Conservation (phyloP, 192 early-diverging fungal species). For the Entrophospora sp. region DNA sequence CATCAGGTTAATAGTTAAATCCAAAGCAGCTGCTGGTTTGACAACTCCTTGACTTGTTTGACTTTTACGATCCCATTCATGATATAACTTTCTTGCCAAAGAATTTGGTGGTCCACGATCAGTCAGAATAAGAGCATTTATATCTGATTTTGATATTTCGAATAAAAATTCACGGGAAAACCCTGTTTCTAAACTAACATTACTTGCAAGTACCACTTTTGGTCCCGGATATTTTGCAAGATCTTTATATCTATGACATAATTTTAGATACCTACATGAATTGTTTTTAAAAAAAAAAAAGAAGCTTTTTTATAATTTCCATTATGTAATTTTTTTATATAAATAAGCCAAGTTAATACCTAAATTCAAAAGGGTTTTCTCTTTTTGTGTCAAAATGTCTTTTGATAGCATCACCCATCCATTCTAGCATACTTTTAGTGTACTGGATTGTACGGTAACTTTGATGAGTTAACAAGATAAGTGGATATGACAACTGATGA, state of each 20-base stretch:
- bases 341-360: not conserved
- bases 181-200: conserved; percentile 68
- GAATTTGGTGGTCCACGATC: conserved; percentile 67
- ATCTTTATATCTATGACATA: too few species aligned
- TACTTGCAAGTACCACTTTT: conserved; percentile 78
- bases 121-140: conserved; percentile 67
- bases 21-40: too few species aligned
- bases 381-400: conserved; percentile 59
- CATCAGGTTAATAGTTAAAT: too few species aligned
- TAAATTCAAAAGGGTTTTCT: conserved; percentile 81
- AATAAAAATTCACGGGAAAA: conserved; percentile 72
- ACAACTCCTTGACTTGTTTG: too few species aligned
- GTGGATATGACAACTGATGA: conserved; percentile 48
- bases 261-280: conserved; percentile 60
- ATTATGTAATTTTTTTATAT: too few species aligned
- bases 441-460: conserved; percentile 63
- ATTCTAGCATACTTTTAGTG: conserved; percentile 86
- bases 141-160: too few species aligned
- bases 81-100: too few species aligned
- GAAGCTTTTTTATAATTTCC: too few species aligned
- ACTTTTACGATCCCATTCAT: too few species aligned
- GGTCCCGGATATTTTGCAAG: conserved; percentile 56
- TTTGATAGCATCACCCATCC: conserved; percentile 86
- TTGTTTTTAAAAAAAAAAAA: too few species aligned
- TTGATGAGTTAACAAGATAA: conserved; percentile 71